Percentiles rank a stretch among this genome's conserved stretches.
Evolutionary conservation across 805 yeast species (phyloP).

Genomic region (Pichia insulana): DNA sequence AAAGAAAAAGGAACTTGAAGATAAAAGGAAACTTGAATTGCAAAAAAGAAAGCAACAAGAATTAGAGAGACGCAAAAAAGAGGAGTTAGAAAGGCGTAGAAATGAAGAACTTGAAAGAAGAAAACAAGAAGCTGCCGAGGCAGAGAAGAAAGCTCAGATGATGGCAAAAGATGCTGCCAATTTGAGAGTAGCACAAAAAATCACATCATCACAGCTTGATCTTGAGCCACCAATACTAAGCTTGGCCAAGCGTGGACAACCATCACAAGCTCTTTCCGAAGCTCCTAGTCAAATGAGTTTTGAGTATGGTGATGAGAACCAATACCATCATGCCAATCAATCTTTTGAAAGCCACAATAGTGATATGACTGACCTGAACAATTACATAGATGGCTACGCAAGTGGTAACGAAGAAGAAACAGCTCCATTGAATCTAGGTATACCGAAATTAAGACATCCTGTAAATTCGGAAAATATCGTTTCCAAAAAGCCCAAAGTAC

Average conservation of each 20-base stretch:
- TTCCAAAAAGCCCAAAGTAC: neutral
- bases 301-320: conserved; percentile 8
- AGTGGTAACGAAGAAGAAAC: conserved; percentile 7
- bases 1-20: conserved; percentile 1
- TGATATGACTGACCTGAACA: conserved; percentile 1
- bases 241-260: conserved; percentile 4
- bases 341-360: conserved; percentile 4
- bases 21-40: conserved; percentile 3
- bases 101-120: conserved; percentile 3
- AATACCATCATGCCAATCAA: neutral
- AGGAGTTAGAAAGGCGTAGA: conserved; percentile 3
- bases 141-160: neutral
- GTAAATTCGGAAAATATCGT: neutral
- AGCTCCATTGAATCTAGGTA: conserved; percentile 4
- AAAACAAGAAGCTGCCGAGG: neutral
- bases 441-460: conserved; percentile 4
- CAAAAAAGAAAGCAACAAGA: conserved; percentile 3
- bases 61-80: conserved; percentile 1
- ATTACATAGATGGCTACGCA: conserved; percentile 3
- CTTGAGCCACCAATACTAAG: neutral
- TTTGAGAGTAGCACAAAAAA: neutral
- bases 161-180: conserved; percentile 1
- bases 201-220: neutral
- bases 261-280: conserved; percentile 4
- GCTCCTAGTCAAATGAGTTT: conserved; percentile 10